phyloP scores from a whole-genome alignment of 192 early-diverging fungal genomes.

The Coemansia sp. region DNA sequence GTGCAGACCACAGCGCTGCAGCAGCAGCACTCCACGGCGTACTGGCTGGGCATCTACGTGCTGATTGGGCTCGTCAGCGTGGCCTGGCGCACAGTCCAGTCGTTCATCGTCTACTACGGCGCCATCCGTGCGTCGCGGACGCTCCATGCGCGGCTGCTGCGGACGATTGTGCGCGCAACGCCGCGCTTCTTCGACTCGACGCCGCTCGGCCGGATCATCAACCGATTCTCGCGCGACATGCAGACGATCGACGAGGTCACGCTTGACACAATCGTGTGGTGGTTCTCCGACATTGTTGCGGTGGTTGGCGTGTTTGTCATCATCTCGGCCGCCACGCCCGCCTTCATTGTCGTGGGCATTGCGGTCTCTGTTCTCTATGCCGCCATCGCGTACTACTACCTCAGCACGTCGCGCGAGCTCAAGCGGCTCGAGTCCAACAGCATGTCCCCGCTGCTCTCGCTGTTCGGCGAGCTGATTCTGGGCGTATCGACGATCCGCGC shows the following conservation, averaged over 20 bases:
- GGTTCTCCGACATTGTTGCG: conserved; percentile 56
- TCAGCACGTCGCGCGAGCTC: conserved; percentile 77
- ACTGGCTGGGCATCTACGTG: conserved; percentile 69
- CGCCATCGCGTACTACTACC: conserved; percentile 67
- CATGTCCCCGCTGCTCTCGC: conserved; percentile 73
- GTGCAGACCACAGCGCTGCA: no score
- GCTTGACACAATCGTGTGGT: conserved; percentile 55
- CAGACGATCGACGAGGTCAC: conserved; percentile 70
- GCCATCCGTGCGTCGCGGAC: conserved; percentile 60
- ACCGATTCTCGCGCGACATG: conserved; percentile 86
- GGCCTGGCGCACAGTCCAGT: conserved; percentile 42
- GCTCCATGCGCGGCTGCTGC: conserved; percentile 61
- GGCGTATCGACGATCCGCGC: conserved; percentile 82
- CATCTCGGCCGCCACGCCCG: conserved; percentile 65
- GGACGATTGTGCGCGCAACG: conserved; percentile 64
- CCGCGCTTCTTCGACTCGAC: conserved; percentile 87
- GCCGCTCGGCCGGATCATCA: conserved; percentile 82
- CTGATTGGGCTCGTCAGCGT: conserved; percentile 55
- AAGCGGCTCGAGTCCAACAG: conserved; percentile 84
- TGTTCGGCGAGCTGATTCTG: conserved; percentile 77
- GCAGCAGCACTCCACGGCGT: conserved; percentile 49
- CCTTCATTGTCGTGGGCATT: conserved; percentile 68
- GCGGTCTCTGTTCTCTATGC: conserved; percentile 62
- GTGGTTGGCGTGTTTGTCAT: conserved; percentile 59
- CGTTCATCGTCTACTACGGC: conserved; percentile 51